Evolutionary conservation across 768 basidiomycete genomes (phyloP), one percentile per base, ranked within the genome.

Genomic region (Suillus alpinus): DNA sequence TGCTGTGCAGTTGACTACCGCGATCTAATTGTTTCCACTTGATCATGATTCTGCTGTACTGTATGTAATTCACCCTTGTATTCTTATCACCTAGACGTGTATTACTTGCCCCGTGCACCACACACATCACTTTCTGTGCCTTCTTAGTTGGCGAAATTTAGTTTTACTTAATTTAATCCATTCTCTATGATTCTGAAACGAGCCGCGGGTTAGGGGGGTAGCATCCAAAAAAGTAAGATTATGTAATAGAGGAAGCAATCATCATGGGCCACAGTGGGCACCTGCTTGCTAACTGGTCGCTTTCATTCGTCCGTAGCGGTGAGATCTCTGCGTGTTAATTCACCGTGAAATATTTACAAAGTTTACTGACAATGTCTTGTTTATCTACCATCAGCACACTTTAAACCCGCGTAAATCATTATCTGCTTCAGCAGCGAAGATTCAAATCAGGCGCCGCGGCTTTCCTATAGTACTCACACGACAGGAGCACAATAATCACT

Each of bases 391-490:
- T 39, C 47, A 63, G 62, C 26, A 50, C 18, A 59, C 57, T 58
- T 23, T 40, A 7, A 37, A 37, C 32, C 36, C 32, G 3, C 57
- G 44, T 39, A 18, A 36, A 23, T 9, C 34, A 49, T 31, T 51
- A 31, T 40, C 44, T 43, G 29, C 18, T 20, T 44, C 59, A 29
- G 46, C 68, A 61, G 55, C 59, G 62, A 61, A 59, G 60, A 66
- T 65, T 59, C 61, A 46, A 53, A 57, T 52, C 62, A 61, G 49
- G 31, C 56, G 58, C 53, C 31, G 39, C 43, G 39, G 56, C 37
- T 5, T 6, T 53, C 36, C 23, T 39, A n/a, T n/a, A n/a, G 53
- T 55, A 6, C 53, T 29, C 53, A 26, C 53, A 55, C 53, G 34
- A 36, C 52, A 55, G 53, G 23, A 39, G 23, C 16, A 14, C 20